A percentile compares a stretch with the other conserved stretches of the same genome.
phyloP scores from a whole-genome alignment of 108 stramenopile species.

The Cafeteria roenbergensis region DNA sequence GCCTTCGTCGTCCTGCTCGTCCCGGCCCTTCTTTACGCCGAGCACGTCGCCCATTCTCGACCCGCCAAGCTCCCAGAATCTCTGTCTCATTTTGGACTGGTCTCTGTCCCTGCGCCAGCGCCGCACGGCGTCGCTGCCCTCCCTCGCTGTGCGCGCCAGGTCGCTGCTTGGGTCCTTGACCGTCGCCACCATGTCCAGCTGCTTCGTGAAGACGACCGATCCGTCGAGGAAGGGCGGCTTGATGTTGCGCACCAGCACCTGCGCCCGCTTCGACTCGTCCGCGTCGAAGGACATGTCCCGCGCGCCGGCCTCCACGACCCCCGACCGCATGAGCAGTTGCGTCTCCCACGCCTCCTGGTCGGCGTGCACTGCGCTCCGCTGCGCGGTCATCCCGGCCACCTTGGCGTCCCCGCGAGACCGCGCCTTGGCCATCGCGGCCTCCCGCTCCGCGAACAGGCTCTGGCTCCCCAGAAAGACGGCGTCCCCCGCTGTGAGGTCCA shows the following conservation, averaged over 20 bases:
- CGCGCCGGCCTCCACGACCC: no score
- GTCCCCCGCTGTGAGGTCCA: no score
- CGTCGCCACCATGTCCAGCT: constrained; percentile 65
- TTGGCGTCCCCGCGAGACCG: no score
- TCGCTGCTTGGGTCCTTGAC: constrained; percentile 65
- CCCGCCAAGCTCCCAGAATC: constrained; percentile 97
- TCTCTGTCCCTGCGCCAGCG: constrained; percentile 66
- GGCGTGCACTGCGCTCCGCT: no score
- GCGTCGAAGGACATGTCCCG: no score
- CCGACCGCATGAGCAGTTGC: no score
- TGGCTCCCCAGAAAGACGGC: no score
- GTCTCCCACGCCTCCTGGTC: no score
- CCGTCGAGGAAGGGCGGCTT: constrained; percentile 87
- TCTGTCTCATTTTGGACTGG: constrained; percentile 72
- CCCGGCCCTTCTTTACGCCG: constrained; percentile 33
- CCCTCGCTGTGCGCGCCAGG: constrained; percentile 74
- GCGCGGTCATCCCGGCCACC: no score
- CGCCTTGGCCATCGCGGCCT: no score
- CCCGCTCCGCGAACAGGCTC: no score
- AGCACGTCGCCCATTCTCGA: constrained; percentile 79
- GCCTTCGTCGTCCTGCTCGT: constrained; percentile 20
- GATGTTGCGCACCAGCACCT: constrained; percentile 78
- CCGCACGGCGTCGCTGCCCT: constrained; percentile 64
- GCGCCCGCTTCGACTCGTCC: constrained; percentile 45
- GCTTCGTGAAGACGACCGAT: constrained; percentile 58